Percentiles rank a stretch among this genome's conserved stretches.
These are phyloP conservation scores for Hypericum perforatum DNA, from an alignment of 345 rosid genomes.

Conservation along the genomic window DNA sequence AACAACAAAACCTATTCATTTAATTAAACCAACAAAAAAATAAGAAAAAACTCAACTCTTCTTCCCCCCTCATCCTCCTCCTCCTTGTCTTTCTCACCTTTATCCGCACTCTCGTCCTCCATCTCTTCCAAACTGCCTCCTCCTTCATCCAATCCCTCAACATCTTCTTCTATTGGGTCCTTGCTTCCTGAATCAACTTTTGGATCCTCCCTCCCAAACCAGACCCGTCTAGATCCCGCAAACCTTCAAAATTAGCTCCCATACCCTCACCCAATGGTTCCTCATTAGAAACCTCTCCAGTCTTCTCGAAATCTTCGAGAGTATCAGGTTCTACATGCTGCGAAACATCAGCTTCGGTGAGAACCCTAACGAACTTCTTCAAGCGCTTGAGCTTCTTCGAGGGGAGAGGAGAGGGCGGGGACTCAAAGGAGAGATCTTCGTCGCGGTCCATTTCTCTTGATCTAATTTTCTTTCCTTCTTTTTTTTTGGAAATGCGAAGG, in stretches of 20 bases:
- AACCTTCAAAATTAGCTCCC: slow-evolving; percentile 24
- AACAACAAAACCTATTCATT: too few relatives aligned
- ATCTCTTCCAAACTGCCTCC: slow-evolving; percentile 13
- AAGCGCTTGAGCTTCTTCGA: slow-evolving; percentile 59
- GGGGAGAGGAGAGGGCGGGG: slow-evolving; percentile 29
- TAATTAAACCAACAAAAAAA: too few relatives aligned
- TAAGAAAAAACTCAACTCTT: too few relatives aligned
- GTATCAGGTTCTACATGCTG: slow-evolving; percentile 5
- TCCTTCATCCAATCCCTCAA: slow-evolving; percentile 12
- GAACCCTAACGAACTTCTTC: slow-evolving; percentile 30
- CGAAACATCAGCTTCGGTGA: slow-evolving; percentile 11
- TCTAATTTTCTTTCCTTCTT: too few relatives aligned
- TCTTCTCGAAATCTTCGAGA: slow-evolving; percentile 16
- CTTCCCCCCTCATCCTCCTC: slow-evolving; percentile 7
- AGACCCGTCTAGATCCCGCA: slow-evolving; percentile 15
- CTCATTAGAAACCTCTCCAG: slow-evolving; percentile 13
- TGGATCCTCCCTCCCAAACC: slow-evolving; percentile 24
- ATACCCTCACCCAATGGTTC: slow-evolving; percentile 14
- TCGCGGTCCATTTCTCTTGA: slow-evolving; percentile 36
- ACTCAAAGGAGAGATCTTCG: slow-evolving; percentile 34
- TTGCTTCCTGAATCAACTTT: slow-evolving; percentile 32
- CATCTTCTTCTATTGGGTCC: slow-evolving; percentile 15
- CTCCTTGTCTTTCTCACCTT: slow-evolving; percentile 16
- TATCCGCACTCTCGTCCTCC: slow-evolving; percentile 17
- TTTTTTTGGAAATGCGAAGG: too few relatives aligned